These are phyloP conservation scores for Neobulgaria alba DNA, from an alignment of 2,329 filamentous ascomycete species.

Conservation along the genomic window DNA sequence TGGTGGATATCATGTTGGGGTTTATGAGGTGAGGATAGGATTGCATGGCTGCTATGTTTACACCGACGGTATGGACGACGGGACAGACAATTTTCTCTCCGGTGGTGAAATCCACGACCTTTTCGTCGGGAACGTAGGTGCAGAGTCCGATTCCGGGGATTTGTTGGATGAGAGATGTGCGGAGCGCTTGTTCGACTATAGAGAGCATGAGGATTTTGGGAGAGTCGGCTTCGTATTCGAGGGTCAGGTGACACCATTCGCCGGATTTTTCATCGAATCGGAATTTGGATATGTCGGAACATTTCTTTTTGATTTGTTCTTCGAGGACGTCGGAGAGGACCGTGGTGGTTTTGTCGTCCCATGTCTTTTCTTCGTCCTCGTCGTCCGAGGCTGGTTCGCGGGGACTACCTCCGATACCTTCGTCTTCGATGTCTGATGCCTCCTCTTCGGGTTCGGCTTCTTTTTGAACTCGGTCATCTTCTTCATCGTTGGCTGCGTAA, in stretches of 20 bases:
- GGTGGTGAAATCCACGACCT: conserved; percentile 38
- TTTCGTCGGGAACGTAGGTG: conserved; percentile 54
- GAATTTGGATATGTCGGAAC: conserved; percentile 65
- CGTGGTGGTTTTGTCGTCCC: conserved; percentile 16
- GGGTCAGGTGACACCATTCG: conserved; percentile 68
- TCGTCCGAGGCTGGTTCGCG: conserved; percentile 28
- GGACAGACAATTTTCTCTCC: conserved; percentile 42
- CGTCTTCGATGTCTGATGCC: conserved; percentile 44
- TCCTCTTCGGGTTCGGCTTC: conserved; percentile 53
- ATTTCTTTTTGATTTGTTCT: conserved; percentile 54
- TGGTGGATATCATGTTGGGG: conserved; percentile 78
- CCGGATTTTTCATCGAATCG: conserved; percentile 68
- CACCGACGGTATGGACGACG: conserved; percentile 70
- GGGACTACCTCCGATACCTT: conserved; percentile 43
- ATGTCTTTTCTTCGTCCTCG: conserved; percentile 28
- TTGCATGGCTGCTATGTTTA: conserved; percentile 87
- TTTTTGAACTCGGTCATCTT: conserved; percentile 67
- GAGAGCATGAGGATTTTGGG: conserved; percentile 92
- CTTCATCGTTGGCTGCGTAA: conserved; percentile 88
- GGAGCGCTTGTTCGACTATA: conserved; percentile 73
- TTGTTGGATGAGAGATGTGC: conserved; percentile 76
- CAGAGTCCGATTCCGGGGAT: conserved; percentile 70
- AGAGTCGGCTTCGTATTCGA: conserved; percentile 71
- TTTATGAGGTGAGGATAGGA: conserved; percentile 79
- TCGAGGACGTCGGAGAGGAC: conserved; percentile 37